phyloP scores from a whole-genome alignment of 371 early-diverging fungal species.

The Batkoa obscura region DNA sequence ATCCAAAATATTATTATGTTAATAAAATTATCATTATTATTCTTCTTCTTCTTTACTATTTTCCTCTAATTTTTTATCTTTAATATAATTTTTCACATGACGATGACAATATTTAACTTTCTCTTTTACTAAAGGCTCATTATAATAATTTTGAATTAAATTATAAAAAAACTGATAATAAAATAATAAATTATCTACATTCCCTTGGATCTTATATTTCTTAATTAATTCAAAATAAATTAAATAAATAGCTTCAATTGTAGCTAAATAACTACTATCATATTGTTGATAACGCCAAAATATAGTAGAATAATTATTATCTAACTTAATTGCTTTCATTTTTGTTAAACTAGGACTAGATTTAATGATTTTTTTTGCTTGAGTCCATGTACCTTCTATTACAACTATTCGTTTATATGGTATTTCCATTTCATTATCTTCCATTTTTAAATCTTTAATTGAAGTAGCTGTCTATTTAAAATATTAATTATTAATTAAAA shows the following conservation, averaged over 20 bases:
- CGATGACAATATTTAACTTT: background rate
- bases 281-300: slow-evolving; percentile 83
- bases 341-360: slow-evolving; percentile 20
- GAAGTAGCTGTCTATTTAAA: background rate
- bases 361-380: slow-evolving; percentile 54
- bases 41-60: no score
- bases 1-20: no score
- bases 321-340: slow-evolving; percentile 32
- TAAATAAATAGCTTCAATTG: slow-evolving; percentile 90
- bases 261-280: slow-evolving; percentile 53
- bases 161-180: slow-evolving; percentile 76
- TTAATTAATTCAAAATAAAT: slow-evolving; percentile 51
- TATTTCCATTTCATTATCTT: slow-evolving; percentile 24
- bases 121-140: background rate
- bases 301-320: slow-evolving; percentile 41
- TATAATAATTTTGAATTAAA: slow-evolving; percentile 58
- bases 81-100: no score
- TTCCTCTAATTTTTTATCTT: no score
- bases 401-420: slow-evolving; percentile 62
- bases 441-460: slow-evolving; percentile 36
- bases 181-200: slow-evolving; percentile 69
- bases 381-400: slow-evolving; percentile 86
- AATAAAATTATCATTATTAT: no score
- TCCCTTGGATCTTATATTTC: slow-evolving; percentile 10
- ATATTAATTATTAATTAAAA: background rate